Conservation (phyloP, 768 basidiomycete genomes). For the Mycena floridula region DNA sequence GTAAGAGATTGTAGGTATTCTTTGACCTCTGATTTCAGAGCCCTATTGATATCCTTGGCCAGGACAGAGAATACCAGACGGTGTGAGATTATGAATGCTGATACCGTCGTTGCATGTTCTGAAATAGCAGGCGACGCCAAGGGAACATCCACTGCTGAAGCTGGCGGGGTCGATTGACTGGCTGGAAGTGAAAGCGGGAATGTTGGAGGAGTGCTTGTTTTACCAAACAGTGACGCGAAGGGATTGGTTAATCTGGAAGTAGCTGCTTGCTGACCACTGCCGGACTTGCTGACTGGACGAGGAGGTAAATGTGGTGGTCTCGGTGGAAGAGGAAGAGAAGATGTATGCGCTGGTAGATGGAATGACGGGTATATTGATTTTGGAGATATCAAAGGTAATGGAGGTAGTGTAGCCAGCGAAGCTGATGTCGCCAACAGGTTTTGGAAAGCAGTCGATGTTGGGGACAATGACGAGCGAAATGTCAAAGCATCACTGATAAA, state of each 20-base stretch:
- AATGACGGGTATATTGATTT: slow-evolving; percentile 42
- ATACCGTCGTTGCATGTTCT: not conserved
- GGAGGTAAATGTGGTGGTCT: slow-evolving; percentile 33
- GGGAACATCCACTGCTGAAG: slow-evolving; percentile 23
- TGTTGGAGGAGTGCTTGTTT: slow-evolving; percentile 23
- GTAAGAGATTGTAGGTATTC: slow-evolving; percentile 32
- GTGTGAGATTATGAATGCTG: slow-evolving; percentile 51
- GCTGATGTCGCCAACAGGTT: slow-evolving; percentile 20
- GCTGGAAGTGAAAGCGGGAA: slow-evolving; percentile 23
- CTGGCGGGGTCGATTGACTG: slow-evolving; percentile 24
- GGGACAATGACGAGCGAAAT: slow-evolving; percentile 13
- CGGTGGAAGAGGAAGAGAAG: slow-evolving; percentile 45
- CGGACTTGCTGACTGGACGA: slow-evolving; percentile 18
- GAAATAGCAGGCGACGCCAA: slow-evolving; percentile 38
- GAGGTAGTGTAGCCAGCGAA: slow-evolving; percentile 41
- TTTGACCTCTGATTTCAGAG: slow-evolving; percentile 52
- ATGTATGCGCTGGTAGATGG: slow-evolving; percentile 33
- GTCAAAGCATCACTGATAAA: slow-evolving; percentile 9
- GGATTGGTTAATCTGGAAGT: slow-evolving; percentile 58
- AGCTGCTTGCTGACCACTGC: slow-evolving; percentile 14
- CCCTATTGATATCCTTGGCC: slow-evolving; percentile 44
- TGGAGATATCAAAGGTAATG: slow-evolving; percentile 38
- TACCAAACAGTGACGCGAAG: slow-evolving; percentile 76
- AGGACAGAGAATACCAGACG: slow-evolving; percentile 49
- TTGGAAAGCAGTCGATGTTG: slow-evolving; percentile 11